These are phyloP conservation scores for Senna siamea DNA, from an alignment of 306 rosid species.

Conservation along the genomic window DNA sequence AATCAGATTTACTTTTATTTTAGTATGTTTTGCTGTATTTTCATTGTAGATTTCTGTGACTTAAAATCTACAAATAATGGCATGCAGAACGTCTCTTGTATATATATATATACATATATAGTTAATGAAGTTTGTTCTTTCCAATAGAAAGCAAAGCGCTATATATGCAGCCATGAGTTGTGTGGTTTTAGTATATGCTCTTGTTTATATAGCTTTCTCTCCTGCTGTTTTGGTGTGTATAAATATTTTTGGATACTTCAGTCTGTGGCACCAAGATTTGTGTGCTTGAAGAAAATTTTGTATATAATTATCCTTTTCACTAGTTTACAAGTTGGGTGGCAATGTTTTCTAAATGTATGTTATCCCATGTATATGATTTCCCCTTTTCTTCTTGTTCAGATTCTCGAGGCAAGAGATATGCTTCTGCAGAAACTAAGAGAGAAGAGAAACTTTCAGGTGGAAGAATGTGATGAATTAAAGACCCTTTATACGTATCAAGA, in stretches of 20 bases:
- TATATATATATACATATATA: too few species aligned
- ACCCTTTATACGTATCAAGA: slow-evolving; percentile 40
- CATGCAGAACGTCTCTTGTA: slow-evolving; percentile 12
- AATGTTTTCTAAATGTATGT: slow-evolving; percentile 1
- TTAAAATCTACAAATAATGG: not conserved
- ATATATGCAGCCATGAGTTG: not conserved
- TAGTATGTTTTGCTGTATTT: slow-evolving; percentile 10
- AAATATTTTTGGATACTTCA: slow-evolving; percentile 23
- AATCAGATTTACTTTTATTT: slow-evolving; percentile 9
- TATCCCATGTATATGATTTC: slow-evolving; percentile 15
- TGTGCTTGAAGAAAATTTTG: slow-evolving; percentile 14
- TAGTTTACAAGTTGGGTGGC: slow-evolving; percentile 11
- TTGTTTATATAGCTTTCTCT: slow-evolving; percentile 10
- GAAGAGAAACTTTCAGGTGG: slow-evolving; percentile 47
- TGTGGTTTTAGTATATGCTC: slow-evolving; percentile 12
- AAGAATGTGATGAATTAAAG: slow-evolving; percentile 37
- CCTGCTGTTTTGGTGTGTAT: slow-evolving; percentile 20
- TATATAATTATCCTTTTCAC: slow-evolving; percentile 14
- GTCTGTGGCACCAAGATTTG: slow-evolving; percentile 18
- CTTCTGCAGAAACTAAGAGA: slow-evolving; percentile 64
- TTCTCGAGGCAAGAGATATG: slow-evolving; percentile 70
- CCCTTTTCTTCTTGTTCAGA: slow-evolving; percentile 50
- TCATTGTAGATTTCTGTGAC: slow-evolving; percentile 9
- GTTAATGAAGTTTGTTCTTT: not conserved
- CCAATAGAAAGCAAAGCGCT: slow-evolving; percentile 6